A percentile compares a stretch with the other conserved stretches of the same genome.
phyloP scores from a whole-genome alignment of 148 eudicot species.

The Suaeda aralocaspica region DNA sequence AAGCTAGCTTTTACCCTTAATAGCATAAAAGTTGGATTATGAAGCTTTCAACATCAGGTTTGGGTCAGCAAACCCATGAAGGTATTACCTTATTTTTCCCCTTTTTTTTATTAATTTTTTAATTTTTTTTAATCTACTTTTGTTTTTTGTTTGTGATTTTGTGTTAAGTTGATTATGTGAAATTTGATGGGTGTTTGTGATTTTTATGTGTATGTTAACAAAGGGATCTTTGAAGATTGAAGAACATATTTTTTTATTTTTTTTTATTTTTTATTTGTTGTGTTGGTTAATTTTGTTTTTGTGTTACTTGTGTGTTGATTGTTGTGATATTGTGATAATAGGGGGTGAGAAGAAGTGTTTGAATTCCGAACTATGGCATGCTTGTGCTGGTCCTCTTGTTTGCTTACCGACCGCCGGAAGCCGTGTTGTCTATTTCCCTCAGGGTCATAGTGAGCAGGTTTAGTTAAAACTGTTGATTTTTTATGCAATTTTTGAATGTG shows the following conservation, averaged over 20 bases:
- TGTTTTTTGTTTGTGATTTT: neutral
- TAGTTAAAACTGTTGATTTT: neutral
- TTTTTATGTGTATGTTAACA: neutral
- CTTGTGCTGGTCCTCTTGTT: constrained; percentile 95
- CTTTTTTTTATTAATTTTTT: neutral
- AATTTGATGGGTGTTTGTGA: neutral
- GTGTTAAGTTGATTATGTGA: too few species aligned
- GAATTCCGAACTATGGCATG: constrained; percentile 97
- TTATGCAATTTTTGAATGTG: constrained; percentile 4
- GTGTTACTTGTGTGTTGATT: neutral
- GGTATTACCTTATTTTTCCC: constrained; percentile 21
- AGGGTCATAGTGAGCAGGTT: constrained; percentile 99
- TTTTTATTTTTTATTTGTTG: too few species aligned
- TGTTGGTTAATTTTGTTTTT: neutral
- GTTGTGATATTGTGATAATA: constrained; percentile 33
- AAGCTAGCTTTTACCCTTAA: constrained; percentile 28
- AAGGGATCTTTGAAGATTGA: neutral
- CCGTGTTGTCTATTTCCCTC: constrained; percentile 94
- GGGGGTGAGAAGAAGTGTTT: constrained; percentile 73
- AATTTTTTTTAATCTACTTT: neutral
- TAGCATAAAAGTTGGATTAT: constrained; percentile 32
- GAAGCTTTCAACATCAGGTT: constrained; percentile 48
- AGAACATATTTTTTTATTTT: neutral
- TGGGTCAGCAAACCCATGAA: constrained; percentile 42
- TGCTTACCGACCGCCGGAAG: constrained; percentile 69